These are phyloP conservation scores for Aspergillus neoniger DNA, from an alignment of 2,329 filamentous ascomycete species.

Conservation along the genomic window DNA sequence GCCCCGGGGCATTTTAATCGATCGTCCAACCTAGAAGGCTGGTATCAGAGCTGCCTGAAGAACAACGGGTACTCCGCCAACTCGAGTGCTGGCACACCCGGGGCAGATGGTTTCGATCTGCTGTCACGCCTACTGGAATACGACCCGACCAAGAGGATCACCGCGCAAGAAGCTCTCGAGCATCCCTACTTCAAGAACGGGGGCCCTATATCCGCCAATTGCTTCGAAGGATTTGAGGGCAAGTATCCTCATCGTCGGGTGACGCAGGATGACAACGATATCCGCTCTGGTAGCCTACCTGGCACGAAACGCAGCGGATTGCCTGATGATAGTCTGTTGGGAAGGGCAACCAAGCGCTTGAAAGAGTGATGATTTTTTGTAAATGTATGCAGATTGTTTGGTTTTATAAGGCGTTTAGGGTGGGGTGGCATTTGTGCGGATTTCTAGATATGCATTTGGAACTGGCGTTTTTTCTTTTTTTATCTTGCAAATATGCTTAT, in stretches of 20 bases:
- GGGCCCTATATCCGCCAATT: constrained; percentile 72
- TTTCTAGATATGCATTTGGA: not conserved
- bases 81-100: constrained; percentile 59
- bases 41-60: constrained; percentile 73
- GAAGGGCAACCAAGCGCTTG: constrained; percentile 56
- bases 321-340: constrained; percentile 74
- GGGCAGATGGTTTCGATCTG: constrained; percentile 77
- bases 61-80: constrained; percentile 55
- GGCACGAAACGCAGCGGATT: constrained; percentile 88
- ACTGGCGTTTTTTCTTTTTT: not conserved
- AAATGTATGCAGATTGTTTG: not conserved
- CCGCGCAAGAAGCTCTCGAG: constrained; percentile 82
- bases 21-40: constrained; percentile 69
- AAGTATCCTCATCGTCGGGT: constrained; percentile 90
- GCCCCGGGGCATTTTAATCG: constrained; percentile 53
- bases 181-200: constrained; percentile 83
- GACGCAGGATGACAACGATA: constrained; percentile 94
- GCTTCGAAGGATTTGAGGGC: constrained; percentile 84
- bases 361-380: constrained; percentile 44
- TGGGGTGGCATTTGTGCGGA: not conserved
- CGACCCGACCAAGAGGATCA: constrained; percentile 84
- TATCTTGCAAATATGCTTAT: not conserved
- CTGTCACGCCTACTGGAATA: constrained; percentile 85
- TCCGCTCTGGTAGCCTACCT: constrained; percentile 82
- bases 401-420: not conserved